Evolutionary conservation across 148 eudicot genomes (phyloP).

Genomic region (Vaccinium darrowii): DNA sequence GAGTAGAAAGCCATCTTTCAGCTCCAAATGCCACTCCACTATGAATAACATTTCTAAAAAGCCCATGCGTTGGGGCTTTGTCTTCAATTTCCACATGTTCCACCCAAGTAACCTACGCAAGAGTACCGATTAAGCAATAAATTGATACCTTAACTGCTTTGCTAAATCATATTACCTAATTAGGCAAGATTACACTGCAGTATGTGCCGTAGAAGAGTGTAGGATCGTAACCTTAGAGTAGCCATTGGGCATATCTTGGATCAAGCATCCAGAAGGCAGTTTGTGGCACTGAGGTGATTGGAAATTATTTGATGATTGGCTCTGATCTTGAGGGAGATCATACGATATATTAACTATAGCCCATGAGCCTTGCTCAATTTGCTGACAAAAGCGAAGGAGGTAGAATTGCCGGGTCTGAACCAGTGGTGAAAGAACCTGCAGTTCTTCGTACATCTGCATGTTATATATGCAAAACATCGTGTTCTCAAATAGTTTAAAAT

Average conservation of each 20-base stretch:
- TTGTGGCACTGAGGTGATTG: slow-evolving; percentile 36
- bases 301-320: slow-evolving; percentile 19
- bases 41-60: slow-evolving; percentile 42
- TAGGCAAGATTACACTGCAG: background rate
- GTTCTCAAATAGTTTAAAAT: background rate
- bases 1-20: slow-evolving; percentile 61
- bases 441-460: slow-evolving; percentile 55
- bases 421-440: slow-evolving; percentile 59
- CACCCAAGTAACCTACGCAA: slow-evolving; percentile 64
- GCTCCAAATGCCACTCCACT: slow-evolving; percentile 70
- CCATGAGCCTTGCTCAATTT: slow-evolving; percentile 63
- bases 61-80: slow-evolving; percentile 35
- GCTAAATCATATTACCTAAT: background rate
- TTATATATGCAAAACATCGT: background rate
- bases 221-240: slow-evolving; percentile 44
- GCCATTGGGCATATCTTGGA: slow-evolving; percentile 65
- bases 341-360: slow-evolving; percentile 60
- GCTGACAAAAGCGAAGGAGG: slow-evolving; percentile 56
- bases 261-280: slow-evolving; percentile 76
- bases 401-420: slow-evolving; percentile 47
- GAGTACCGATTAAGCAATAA: background rate
- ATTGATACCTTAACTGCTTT: background rate
- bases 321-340: slow-evolving; percentile 34
- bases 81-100: slow-evolving; percentile 72
- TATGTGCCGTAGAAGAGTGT: background rate